Evolutionary conservation across 306 rosid genomes (phyloP).

Genomic region (Gleditsia sinensis): DNA sequence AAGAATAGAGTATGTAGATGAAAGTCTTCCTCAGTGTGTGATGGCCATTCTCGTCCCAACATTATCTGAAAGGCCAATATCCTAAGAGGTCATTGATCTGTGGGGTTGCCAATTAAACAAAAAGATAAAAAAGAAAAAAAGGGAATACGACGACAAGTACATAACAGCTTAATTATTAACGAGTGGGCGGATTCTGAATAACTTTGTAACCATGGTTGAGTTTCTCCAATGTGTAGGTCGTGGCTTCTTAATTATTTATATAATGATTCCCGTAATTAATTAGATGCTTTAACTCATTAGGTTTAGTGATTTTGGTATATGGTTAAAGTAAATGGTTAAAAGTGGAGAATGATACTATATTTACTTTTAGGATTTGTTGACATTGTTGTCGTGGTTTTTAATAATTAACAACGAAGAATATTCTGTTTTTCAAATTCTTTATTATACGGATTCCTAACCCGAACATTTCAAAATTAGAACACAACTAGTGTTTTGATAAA

Average conservation of each 20-base stretch:
- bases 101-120: slow-evolving; percentile 25
- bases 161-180: slow-evolving; percentile 20
- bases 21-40: too few species aligned
- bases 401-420: not conserved
- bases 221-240: too few species aligned
- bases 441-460: slow-evolving; percentile 36
- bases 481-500: not conserved
- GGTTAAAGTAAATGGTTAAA: slow-evolving; percentile 29
- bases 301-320: slow-evolving; percentile 36
- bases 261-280: not conserved
- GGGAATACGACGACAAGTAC: slow-evolving; percentile 18
- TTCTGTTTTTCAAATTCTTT: slow-evolving; percentile 23
- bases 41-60: slow-evolving; percentile 49
- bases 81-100: slow-evolving; percentile 23
- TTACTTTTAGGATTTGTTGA: not conserved
- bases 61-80: slow-evolving; percentile 54
- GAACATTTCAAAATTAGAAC: not conserved
- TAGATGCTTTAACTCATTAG: slow-evolving; percentile 37
- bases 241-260: too few species aligned
- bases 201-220: too few species aligned
- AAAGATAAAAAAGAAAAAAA: too few species aligned
- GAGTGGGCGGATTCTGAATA: too few species aligned
- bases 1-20: slow-evolving; percentile 6
- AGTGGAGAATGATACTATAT: slow-evolving; percentile 29
- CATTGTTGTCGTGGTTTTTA: not conserved